Conservation (phyloP, 768 basidiomycete genomes). For the Lentinula guzmanii region DNA sequence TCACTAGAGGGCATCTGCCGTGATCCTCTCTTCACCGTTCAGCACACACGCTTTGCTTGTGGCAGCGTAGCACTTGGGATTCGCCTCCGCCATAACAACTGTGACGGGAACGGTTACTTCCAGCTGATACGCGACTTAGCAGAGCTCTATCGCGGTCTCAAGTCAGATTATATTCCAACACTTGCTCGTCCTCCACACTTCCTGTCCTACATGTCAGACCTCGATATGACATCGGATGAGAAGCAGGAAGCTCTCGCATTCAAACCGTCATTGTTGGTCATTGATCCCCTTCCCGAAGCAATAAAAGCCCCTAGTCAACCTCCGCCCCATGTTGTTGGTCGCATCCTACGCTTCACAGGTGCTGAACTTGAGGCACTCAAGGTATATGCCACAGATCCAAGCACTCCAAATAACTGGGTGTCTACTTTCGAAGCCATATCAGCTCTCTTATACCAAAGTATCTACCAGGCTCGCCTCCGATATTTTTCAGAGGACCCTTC, state of each 20-base stretch:
- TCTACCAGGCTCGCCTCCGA: slow-evolving; percentile 12
- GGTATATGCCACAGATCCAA: slow-evolving; percentile 11
- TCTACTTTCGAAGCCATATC: slow-evolving; percentile 14
- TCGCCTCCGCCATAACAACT: slow-evolving; percentile 9
- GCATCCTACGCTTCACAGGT: slow-evolving; percentile 13
- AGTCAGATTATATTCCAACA: neutral
- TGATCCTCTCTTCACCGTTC: slow-evolving; percentile 10
- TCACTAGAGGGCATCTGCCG: slow-evolving; percentile 3
- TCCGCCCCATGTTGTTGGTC: slow-evolving; percentile 3
- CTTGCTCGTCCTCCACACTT: slow-evolving; percentile 11
- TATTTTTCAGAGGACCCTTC: slow-evolving; percentile 5
- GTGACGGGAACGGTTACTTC: slow-evolving; percentile 14
- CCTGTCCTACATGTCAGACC: slow-evolving; percentile 11
- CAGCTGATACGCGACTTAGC: slow-evolving; percentile 13
- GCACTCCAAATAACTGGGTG: slow-evolving; percentile 4
- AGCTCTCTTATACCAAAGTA: slow-evolving; percentile 12
- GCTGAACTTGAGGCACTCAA: slow-evolving; percentile 1
- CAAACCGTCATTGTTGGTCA: slow-evolving; percentile 1
- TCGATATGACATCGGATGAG: slow-evolving; percentile 10
- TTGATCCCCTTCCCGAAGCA: neutral
- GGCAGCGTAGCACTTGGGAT: slow-evolving; percentile 14
- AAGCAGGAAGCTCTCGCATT: slow-evolving; percentile 7
- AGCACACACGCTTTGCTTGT: slow-evolving; percentile 16
- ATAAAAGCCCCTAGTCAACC: neutral
- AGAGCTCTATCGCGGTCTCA: slow-evolving; percentile 12